These are phyloP conservation scores for Pyrus communis DNA, from an alignment of 306 rosid genomes.

Conservation along the genomic window DNA sequence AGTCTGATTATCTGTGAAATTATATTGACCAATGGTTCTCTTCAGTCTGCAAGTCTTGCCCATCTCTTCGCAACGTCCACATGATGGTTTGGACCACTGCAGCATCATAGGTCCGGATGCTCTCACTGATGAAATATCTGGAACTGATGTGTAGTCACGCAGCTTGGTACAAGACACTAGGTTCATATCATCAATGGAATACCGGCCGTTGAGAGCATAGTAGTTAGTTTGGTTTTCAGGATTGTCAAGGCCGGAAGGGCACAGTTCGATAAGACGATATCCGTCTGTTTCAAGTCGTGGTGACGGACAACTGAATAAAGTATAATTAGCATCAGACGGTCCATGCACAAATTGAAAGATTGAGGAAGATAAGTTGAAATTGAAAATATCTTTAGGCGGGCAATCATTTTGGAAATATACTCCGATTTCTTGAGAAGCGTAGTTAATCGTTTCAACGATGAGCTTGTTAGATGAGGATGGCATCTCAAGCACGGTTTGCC, in stretches of 20 bases:
- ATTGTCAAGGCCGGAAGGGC: slow-evolving; percentile 3
- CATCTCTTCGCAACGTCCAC: slow-evolving; percentile 19
- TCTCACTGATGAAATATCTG: not conserved
- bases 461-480: not conserved
- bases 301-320: slow-evolving; percentile 26
- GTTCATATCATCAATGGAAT: not conserved
- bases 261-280: not conserved
- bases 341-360: not conserved
- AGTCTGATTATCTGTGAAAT: not conserved
- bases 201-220: not conserved
- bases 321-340: accelerated
- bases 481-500: slow-evolving; percentile 16
- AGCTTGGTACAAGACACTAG: slow-evolving; percentile 24
- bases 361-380: not conserved
- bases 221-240: not conserved
- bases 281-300: not conserved
- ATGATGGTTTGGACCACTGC: slow-evolving; percentile 20
- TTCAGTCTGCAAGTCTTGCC: slow-evolving; percentile 18
- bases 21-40: too few species aligned
- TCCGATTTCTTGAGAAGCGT: slow-evolving; percentile 19
- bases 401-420: slow-evolving; percentile 2
- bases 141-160: not conserved
- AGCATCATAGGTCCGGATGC: not conserved
- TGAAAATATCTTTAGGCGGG: not conserved
- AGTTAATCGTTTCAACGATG: slow-evolving; percentile 21